These are phyloP conservation scores for Arctium lappa DNA, from an alignment of 129 eudicot genomes.

Conservation along the genomic window DNA sequence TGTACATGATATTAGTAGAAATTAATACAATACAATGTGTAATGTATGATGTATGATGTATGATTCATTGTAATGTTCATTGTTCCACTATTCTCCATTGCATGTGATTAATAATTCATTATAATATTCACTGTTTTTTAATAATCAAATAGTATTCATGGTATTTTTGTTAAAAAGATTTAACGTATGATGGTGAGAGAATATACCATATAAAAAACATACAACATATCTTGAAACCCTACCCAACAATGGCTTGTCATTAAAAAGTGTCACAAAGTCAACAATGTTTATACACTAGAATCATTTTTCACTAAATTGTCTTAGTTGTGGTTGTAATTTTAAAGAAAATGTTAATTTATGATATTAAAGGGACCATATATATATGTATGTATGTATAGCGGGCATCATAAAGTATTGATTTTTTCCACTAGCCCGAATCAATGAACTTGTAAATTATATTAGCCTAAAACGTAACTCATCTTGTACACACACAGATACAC, in stretches of 20 bases:
- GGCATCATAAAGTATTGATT: not conserved
- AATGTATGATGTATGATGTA: too few relatives aligned
- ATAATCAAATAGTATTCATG: too few relatives aligned
- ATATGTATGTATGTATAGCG: not conserved
- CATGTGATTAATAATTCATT: too few relatives aligned
- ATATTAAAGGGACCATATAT: not conserved
- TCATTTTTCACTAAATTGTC: not conserved
- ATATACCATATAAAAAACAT: too few relatives aligned
- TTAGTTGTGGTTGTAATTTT: not conserved
- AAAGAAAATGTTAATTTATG: not conserved
- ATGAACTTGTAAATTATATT: not conserved
- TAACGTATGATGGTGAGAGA: too few relatives aligned
- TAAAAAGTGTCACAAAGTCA: not conserved
- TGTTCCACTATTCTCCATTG: too few relatives aligned
- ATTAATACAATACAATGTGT: too few relatives aligned
- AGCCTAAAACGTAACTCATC: not conserved
- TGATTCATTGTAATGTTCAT: too few relatives aligned
- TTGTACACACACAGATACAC: not conserved
- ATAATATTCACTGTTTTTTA: too few relatives aligned
- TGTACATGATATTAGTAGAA: not conserved
- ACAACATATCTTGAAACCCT: too few relatives aligned
- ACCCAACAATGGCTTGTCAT: not conserved
- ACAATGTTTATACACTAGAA: not conserved
- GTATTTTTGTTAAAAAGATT: too few relatives aligned
- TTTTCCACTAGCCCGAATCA: too few relatives aligned